These are phyloP conservation scores for Priceomyces carsonii DNA, from an alignment of 805 yeast genomes.

Conservation along the genomic window DNA sequence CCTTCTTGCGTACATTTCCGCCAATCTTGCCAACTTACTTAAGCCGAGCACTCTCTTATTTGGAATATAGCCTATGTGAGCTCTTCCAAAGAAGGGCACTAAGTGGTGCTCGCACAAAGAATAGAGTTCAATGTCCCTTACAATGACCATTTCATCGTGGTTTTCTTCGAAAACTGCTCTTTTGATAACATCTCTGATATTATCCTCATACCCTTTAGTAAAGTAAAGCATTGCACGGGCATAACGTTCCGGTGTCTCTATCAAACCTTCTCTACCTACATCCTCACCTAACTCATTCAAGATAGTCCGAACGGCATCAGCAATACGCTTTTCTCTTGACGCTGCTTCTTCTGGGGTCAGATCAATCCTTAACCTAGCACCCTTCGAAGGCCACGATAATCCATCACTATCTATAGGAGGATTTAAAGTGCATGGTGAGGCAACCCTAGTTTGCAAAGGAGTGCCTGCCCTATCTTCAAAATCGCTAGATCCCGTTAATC, in stretches of 20 bases:
- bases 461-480: conserved; percentile 32
- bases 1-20: conserved; percentile 95
- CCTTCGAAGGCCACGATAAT: conserved; percentile 89
- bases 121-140: conserved; percentile 87
- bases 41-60: conserved; percentile 90
- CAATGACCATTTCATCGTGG: conserved; percentile 99
- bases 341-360: conserved; percentile 64
- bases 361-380: conserved; percentile 77
- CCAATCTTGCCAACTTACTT: conserved; percentile 89
- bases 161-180: conserved; percentile 97
- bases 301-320: conserved; percentile 78
- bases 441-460: conserved; percentile 74
- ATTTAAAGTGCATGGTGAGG: conserved; percentile 77
- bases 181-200: conserved; percentile 87
- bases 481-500: conserved; percentile 15
- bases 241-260: conserved; percentile 94
- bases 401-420: conserved; percentile 92
- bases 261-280: conserved; percentile 78
- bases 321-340: conserved; percentile 73
- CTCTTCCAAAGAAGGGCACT: conserved; percentile 96
- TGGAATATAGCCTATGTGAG: conserved; percentile 97
- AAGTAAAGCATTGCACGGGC: conserved; percentile 95
- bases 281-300: conserved; percentile 91
- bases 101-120: conserved; percentile 96
- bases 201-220: conserved; percentile 96